Base-by-base conservation (phyloP, 164 flowering plant genomes). In the Vitis vinifera region DNA sequence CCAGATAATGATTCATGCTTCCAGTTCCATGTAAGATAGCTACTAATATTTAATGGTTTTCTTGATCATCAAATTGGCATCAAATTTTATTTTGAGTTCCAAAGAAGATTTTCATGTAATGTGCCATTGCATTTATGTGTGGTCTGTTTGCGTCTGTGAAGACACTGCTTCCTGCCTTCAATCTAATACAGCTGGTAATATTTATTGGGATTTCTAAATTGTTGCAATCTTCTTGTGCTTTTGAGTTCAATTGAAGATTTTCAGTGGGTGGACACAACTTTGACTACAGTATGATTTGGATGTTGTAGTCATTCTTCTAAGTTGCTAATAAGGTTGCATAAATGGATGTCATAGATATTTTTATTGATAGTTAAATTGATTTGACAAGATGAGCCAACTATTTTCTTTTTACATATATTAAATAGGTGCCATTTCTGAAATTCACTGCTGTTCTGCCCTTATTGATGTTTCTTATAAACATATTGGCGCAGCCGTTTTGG, bases 401-500 rank as follows among this genome's bases (percentile, higher is more conserved):
- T 67, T 8, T 8, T 23, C 47, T 8, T 37, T 3, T 59, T 23
- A 27, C 13, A 23, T 59, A 10, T 7, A 27, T 27, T 59, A 9
- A 61, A 17, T 15, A 48, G 57, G 44, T 55, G 23, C 53, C 65
- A 19, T 60, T 50, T 37, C 44, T 59, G 27, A 16, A 61, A 51
- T 70, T 17, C 65, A 44, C 44, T 51, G 9, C 37, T 63, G 16
- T 10, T 63, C 30, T 68, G n/a, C 68, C 62, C n/a, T 52, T 66
- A 47, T 30, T 76, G 57, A 16, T 67, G 7, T 59, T 70, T 74
- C 19, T 64, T 69, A 37, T 37, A 19, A 66, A 68, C 67, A 30
- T 71, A 16, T 64, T 78, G 67, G 27, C 66, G 68, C 91, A 92
- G 98, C 67, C 98, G 94, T 9, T 92, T 92, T 68, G 98, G 96